Evolutionary conservation across 169 alveolate genomes (phyloP).

Genomic region (Babesia ovata): DNA sequence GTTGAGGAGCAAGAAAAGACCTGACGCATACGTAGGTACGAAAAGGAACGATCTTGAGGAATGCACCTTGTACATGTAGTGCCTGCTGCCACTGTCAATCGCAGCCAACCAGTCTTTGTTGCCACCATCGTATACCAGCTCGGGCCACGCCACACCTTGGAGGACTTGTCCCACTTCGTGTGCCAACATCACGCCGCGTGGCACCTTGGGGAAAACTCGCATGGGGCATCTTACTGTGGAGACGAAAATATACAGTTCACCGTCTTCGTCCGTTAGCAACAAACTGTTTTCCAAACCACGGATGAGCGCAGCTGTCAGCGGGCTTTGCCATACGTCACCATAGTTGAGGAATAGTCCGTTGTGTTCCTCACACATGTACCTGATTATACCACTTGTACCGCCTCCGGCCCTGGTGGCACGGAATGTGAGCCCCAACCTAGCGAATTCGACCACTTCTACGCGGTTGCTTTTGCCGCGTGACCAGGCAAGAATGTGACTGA

Average conservation of each 20-base stretch:
- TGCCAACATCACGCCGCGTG: slow-evolving; percentile 12
- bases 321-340: slow-evolving; percentile 66
- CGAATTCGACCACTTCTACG: slow-evolving; percentile 47
- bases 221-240: slow-evolving; percentile 61
- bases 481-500: slow-evolving; percentile 69
- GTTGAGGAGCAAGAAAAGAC: slow-evolving; percentile 58
- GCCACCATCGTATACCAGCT: slow-evolving; percentile 62
- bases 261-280: slow-evolving; percentile 62
- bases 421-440: slow-evolving; percentile 66
- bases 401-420: slow-evolving; percentile 36
- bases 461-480: slow-evolving; percentile 18
- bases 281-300: slow-evolving; percentile 66
- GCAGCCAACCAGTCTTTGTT: slow-evolving; percentile 58
- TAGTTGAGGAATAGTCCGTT: slow-evolving; percentile 59
- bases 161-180: slow-evolving; percentile 24
- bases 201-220: slow-evolving; percentile 62
- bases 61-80: slow-evolving; percentile 67
- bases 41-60: slow-evolving; percentile 62
- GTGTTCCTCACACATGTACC: slow-evolving; percentile 70
- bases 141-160: slow-evolving; percentile 68
- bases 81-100: slow-evolving; percentile 61
- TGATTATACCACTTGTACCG: slow-evolving; percentile 7
- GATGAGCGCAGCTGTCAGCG: slow-evolving; percentile 60
- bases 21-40: slow-evolving; percentile 60
- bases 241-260: slow-evolving; percentile 57